phyloP scores from a whole-genome alignment of 352 stramenopile species.

The Phytophthora hibernalis region DNA sequence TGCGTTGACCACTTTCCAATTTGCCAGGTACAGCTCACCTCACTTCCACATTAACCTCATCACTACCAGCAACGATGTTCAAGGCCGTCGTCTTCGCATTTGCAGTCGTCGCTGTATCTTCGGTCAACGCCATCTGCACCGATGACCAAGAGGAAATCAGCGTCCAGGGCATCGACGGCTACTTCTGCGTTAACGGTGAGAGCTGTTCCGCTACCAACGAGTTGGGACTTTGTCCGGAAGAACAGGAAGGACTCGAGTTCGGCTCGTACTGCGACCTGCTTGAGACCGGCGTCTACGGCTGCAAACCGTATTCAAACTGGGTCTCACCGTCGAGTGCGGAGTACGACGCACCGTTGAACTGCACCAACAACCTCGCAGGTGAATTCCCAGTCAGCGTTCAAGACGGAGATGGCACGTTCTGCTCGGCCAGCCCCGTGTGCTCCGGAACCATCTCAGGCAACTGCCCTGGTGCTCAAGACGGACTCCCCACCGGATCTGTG shows the following conservation, averaged over 20 bases:
- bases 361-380: conserved; percentile 23
- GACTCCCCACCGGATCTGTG: conserved; percentile 17
- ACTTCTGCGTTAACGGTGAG: conserved; percentile 30
- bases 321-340: conserved; percentile 2
- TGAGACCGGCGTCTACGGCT: conserved; percentile 32
- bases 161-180: conserved; percentile 29
- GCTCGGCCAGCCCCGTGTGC: conserved; percentile 16
- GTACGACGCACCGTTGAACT: conserved; percentile 27
- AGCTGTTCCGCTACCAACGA: conserved; percentile 16
- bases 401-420: conserved; percentile 15
- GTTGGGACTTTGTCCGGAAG: conserved; percentile 18
- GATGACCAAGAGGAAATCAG: conserved; percentile 31
- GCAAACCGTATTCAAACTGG: conserved; percentile 21
- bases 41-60: no score
- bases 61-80: conserved; percentile 9
- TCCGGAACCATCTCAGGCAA: conserved; percentile 18
- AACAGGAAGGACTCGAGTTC: conserved; percentile 20
- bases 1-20: conserved; percentile 5
- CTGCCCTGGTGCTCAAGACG: conserved; percentile 18
- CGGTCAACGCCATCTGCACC: conserved; percentile 1
- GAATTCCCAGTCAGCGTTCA: conserved; percentile 25
- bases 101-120: conserved; percentile 2
- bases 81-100: conserved; percentile 11
- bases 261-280: conserved; percentile 40
- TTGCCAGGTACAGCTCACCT: neutral